Evolutionary conservation across 352 stramenopile genomes (phyloP).

Genomic region (Phytophthora macrochlamydospora): DNA sequence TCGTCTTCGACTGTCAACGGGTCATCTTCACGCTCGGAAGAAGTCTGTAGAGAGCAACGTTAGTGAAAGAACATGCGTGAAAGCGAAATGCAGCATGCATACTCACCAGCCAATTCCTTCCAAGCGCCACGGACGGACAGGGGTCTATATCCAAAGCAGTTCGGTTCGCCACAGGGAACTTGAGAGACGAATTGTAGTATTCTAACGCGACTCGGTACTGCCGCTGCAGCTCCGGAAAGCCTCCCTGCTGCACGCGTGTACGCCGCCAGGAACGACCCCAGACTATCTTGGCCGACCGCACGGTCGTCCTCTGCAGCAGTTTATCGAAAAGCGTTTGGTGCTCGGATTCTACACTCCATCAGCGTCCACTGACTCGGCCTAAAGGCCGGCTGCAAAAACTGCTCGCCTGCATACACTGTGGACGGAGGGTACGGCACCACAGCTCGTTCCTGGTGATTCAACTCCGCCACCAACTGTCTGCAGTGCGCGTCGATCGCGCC

Average conservation of each 20-base stretch:
- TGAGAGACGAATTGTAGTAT: conserved; percentile 60
- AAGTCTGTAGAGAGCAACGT: conserved; percentile 27
- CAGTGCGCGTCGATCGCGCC: conserved; percentile 44
- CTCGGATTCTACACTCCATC: conserved; percentile 52
- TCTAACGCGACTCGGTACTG: conserved; percentile 66
- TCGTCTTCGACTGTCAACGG: conserved; percentile 38
- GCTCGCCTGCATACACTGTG: conserved; percentile 62
- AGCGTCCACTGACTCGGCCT: conserved; percentile 50
- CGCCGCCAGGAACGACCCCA: conserved; percentile 44
- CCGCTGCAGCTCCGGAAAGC: conserved; percentile 42
- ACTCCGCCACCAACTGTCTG: conserved; percentile 37
- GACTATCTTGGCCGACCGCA: conserved; percentile 12
- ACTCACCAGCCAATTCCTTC: conserved; percentile 62
- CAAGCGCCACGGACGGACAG: conserved; percentile 37
- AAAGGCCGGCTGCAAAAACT: conserved; percentile 38
- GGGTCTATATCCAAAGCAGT: conserved; percentile 32
- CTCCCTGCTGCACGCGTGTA: conserved; percentile 49
- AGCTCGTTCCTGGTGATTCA: conserved; percentile 42
- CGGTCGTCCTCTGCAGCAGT: conserved; percentile 19
- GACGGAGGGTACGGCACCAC: conserved; percentile 38
- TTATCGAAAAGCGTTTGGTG: conserved; percentile 26
- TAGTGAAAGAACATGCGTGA: not conserved
- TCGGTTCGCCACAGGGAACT: conserved; percentile 35
- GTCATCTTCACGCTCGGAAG: conserved; percentile 42
- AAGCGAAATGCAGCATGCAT: not conserved